A percentile compares a stretch with the other conserved stretches of the same genome.
Evolutionary conservation across 306 rosid genomes (phyloP).

Genomic region (Dryas octopetala): DNA sequence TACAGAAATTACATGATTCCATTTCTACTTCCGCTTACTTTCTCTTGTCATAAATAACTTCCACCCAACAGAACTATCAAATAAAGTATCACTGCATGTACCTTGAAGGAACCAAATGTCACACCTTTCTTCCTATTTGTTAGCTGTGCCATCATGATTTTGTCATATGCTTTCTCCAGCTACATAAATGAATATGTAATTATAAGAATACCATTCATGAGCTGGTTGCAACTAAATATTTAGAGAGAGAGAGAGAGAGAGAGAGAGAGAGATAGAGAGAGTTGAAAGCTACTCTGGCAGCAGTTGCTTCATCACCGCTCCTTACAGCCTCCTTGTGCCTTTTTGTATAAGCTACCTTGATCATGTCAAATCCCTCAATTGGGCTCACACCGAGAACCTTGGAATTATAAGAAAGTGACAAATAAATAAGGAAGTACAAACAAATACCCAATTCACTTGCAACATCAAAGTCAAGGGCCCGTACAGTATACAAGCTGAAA

Average conservation of each 20-base stretch:
- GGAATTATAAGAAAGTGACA: slow-evolving; percentile 7
- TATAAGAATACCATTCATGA: neutral
- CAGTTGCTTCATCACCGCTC: slow-evolving; percentile 73
- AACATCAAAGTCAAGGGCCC: neutral
- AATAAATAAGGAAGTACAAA: slow-evolving; percentile 7
- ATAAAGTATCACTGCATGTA: slow-evolving; percentile 23
- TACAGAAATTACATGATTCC: neutral
- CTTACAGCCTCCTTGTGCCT: slow-evolving; percentile 78
- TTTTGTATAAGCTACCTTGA: slow-evolving; percentile 65
- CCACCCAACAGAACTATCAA: slow-evolving; percentile 4
- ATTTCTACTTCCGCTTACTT: neutral
- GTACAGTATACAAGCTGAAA: slow-evolving; percentile 8
- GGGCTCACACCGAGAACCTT: slow-evolving; percentile 92
- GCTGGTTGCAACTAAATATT: neutral
- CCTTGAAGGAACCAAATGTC: slow-evolving; percentile 87
- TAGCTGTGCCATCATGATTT: slow-evolving; percentile 93
- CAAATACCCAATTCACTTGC: neutral
- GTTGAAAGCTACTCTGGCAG: slow-evolving; percentile 57
- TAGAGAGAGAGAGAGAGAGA: slow-evolving; percentile 3
- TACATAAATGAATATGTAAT: slow-evolving; percentile 22
- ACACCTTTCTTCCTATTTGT: slow-evolving; percentile 88
- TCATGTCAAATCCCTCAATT: slow-evolving; percentile 66
- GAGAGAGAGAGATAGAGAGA: neutral
- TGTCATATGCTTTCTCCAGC: slow-evolving; percentile 95
- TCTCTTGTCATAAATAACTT: neutral